Percentiles rank a stretch among this genome's conserved stretches.
These are phyloP conservation scores for Prunus salicina DNA, from an alignment of 306 rosid genomes.

Conservation along the genomic window DNA sequence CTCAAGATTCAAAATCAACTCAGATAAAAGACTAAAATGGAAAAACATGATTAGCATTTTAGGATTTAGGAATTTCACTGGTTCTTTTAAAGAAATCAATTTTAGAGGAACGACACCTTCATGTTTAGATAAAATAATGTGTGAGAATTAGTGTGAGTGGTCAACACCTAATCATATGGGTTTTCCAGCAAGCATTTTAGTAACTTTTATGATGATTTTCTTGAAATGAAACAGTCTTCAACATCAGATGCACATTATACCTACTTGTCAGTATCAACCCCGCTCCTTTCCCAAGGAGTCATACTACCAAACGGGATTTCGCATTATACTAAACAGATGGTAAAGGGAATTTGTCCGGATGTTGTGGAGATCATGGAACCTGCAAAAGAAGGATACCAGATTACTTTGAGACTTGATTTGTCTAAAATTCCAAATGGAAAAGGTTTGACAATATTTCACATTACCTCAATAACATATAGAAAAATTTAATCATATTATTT, in stretches of 20 bases:
- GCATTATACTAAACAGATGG: conserved; percentile 46
- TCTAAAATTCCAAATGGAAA: conserved; percentile 46
- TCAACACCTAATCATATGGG: background rate
- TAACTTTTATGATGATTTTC: conserved; percentile 20
- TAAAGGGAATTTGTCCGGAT: conserved; percentile 47
- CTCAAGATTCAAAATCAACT: background rate
- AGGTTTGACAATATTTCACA: conserved; percentile 43
- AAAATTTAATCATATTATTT: background rate
- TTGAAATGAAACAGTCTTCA: conserved; percentile 46
- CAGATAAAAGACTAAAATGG: background rate
- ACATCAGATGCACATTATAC: conserved; percentile 46
- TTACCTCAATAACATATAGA: background rate
- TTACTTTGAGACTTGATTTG: conserved; percentile 62
- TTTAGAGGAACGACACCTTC: background rate
- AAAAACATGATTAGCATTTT: background rate
- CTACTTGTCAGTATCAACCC: conserved; percentile 72
- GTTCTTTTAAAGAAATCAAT: background rate
- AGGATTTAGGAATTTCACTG: background rate
- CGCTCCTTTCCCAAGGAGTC: conserved; percentile 56
- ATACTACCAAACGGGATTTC: conserved; percentile 43
- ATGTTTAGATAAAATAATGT: background rate
- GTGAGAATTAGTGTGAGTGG: background rate
- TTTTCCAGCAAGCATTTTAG: background rate
- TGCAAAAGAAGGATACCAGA: conserved; percentile 66
- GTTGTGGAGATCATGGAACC: conserved; percentile 59